Conservation (phyloP, 306 rosid species). For the Vigna reflexopilosa region DNA sequence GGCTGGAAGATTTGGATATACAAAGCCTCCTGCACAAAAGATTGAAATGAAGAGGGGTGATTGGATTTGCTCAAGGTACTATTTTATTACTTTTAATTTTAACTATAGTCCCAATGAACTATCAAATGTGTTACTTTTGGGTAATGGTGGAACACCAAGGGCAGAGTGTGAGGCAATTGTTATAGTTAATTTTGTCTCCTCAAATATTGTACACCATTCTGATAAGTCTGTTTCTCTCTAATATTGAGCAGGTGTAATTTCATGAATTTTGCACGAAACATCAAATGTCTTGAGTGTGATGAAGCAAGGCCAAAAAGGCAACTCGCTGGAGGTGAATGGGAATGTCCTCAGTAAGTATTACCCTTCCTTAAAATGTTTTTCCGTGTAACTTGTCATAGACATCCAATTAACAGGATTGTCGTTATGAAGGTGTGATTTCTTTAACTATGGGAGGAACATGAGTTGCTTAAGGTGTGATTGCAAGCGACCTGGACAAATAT, state of each 20-base stretch:
- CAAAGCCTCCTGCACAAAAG: constrained; percentile 53
- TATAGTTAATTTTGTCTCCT: constrained; percentile 6
- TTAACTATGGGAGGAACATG: constrained; percentile 77
- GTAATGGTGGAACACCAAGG: constrained; percentile 11
- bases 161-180: constrained; percentile 14
- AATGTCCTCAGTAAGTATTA: constrained; percentile 93
- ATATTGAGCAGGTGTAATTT: constrained; percentile 86
- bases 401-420: constrained; percentile 40
- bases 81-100: constrained; percentile 6
- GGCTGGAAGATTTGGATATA: constrained; percentile 54
- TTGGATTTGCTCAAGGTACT: constrained; percentile 90
- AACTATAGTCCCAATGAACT: constrained; percentile 13
- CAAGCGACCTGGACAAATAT: constrained; percentile 76
- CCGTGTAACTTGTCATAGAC: constrained; percentile 29
- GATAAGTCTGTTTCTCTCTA: constrained; percentile 22
- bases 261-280: constrained; percentile 93
- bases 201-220: constrained; percentile 19
- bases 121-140: constrained; percentile 21
- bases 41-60: constrained; percentile 97
- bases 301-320: constrained; percentile 89
- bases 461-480: constrained; percentile 92
- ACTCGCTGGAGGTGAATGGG: constrained; percentile 95
- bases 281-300: constrained; percentile 88
- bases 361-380: constrained; percentile 24
- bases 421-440: constrained; percentile 81